A percentile compares a stretch with the other conserved stretches of the same genome.
phyloP scores from a whole-genome alignment of 2,329 filamentous ascomycete species.

The Podosphaera xanthii region DNA sequence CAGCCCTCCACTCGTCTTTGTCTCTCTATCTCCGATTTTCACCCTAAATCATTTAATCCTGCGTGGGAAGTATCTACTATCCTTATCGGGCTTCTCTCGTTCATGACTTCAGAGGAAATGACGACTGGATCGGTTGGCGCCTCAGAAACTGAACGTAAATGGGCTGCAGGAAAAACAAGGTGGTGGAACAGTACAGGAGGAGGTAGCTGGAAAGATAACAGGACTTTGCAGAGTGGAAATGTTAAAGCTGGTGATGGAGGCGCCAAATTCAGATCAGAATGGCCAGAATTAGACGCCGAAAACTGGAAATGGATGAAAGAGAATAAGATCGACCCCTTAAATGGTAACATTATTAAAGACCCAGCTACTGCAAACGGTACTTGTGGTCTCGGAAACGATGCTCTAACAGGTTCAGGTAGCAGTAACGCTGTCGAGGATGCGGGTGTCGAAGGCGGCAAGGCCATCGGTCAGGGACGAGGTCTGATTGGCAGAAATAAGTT shows the following conservation, averaged over 20 bases:
- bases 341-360: conserved; percentile 43
- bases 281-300: conserved; percentile 70
- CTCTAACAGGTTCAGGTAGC: conserved; percentile 34
- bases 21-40: conserved; percentile 90
- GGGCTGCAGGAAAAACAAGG: conserved; percentile 51
- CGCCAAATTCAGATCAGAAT: conserved; percentile 70
- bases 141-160: conserved; percentile 51
- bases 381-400: conserved; percentile 37
- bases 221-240: conserved; percentile 39
- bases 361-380: conserved; percentile 23
- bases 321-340: conserved; percentile 53
- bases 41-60: conserved; percentile 93
- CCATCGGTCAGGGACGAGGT: conserved; percentile 51
- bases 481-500: conserved; percentile 69
- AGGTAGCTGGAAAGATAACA: conserved; percentile 18
- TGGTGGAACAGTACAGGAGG: conserved; percentile 98
- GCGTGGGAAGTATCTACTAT: conserved; percentile 98
- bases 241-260: conserved; percentile 84
- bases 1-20: conserved; percentile 81
- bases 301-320: conserved; percentile 86
- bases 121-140: conserved; percentile 77
- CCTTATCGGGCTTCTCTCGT: conserved; percentile 75
- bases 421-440: conserved; percentile 30
- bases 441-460: conserved; percentile 59
- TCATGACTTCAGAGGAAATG: conserved; percentile 99